Base-by-base conservation (phyloP, 768 basidiomycete species). In the Phallus indusiatus region DNA sequence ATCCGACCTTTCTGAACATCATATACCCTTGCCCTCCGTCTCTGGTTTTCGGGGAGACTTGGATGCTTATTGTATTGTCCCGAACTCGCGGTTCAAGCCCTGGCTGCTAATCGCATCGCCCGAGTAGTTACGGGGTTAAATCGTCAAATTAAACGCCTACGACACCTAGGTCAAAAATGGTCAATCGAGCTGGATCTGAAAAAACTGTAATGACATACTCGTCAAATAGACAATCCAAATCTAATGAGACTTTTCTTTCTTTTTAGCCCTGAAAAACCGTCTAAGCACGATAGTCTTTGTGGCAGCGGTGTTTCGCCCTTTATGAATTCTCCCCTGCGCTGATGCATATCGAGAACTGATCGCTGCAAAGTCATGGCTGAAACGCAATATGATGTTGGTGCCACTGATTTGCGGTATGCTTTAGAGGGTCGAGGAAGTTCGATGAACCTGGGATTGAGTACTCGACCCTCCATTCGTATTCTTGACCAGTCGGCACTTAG, bases 261-360 rank as follows among this genome's bases (percentile, higher is more conserved):
- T 63, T 55, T 42, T 62, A 85, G 85, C 85, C 10, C 81, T 34
- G 85, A 86, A 64, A 74, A 74, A 53, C 75, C 78, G 14, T 71
- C 75, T 12, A 71, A 70, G 12, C 82, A 79, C 60, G 84, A 90
- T 20, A 66, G 75, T 9, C 78, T 81, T 20, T 77, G 86, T 21
- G 81, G 81, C 56, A 88, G 91, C 64, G 83, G 83, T 14, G 73
- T 86, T 46, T 82, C 87, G 1, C 86, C 88, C 2, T 77, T 92
- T 47, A 78, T 90, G 55, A 89, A 67, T 82, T 93, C 35, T 87
- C 90, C 5, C 90, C 90, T 35, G 84, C 86, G 16, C 74, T 95
- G 62, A 95, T 94, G 90, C 85, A 89, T 64, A 88, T 90, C 55
- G 89, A 94, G 65, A 95, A 95, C 69, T 76, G 90, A 35, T 95